phyloP scores from a whole-genome alignment of 1,284 basidiomycete genomes.

The Marasmius oreades region DNA sequence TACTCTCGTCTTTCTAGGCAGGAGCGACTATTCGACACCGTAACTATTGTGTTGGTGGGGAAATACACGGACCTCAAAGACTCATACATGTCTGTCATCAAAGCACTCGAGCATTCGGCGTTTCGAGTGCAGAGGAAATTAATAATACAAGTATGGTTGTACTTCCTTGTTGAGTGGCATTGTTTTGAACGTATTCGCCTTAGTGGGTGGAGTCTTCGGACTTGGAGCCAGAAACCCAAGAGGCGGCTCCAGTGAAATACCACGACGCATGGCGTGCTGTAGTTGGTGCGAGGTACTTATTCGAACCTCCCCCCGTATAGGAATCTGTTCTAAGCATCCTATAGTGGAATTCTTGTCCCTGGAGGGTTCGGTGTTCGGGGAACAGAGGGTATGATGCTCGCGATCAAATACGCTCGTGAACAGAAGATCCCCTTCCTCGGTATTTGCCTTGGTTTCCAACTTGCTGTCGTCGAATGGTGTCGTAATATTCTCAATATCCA shows the following conservation, averaged over 20 bases:
- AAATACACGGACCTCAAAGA: conserved; percentile 98
- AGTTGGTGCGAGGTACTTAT: conserved; percentile 79
- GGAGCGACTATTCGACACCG: conserved; percentile 89
- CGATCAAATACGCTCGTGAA: conserved; percentile 95
- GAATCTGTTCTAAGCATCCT: conserved; percentile 9
- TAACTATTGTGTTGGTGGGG: conserved; percentile 91
- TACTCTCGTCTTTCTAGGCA: conserved; percentile 46
- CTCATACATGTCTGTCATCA: conserved; percentile 98
- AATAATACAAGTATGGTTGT: conserved; percentile 59
- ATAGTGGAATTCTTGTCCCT: conserved; percentile 89
- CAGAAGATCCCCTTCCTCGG: conserved; percentile 94
- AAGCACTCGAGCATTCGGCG: conserved; percentile 95
- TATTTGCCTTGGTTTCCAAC: conserved; percentile 97
- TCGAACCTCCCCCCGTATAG: neutral
- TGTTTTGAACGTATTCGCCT: conserved; percentile 9
- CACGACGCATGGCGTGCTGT: conserved; percentile 95
- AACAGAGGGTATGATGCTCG: conserved; percentile 96
- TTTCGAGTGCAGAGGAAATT: conserved; percentile 89
- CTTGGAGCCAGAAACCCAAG: conserved; percentile 80
- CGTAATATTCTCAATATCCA: conserved; percentile 78
- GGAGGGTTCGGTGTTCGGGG: conserved; percentile 95
- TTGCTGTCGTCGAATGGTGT: conserved; percentile 95
- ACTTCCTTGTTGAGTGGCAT: conserved; percentile 3
- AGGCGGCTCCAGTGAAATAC: conserved; percentile 81
- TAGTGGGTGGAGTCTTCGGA: conserved; percentile 98